Percentiles rank a stretch among this genome's conserved stretches.
Conservation (phyloP, 2,329 filamentous ascomycete species). For the Clarireedia sp. region DNA sequence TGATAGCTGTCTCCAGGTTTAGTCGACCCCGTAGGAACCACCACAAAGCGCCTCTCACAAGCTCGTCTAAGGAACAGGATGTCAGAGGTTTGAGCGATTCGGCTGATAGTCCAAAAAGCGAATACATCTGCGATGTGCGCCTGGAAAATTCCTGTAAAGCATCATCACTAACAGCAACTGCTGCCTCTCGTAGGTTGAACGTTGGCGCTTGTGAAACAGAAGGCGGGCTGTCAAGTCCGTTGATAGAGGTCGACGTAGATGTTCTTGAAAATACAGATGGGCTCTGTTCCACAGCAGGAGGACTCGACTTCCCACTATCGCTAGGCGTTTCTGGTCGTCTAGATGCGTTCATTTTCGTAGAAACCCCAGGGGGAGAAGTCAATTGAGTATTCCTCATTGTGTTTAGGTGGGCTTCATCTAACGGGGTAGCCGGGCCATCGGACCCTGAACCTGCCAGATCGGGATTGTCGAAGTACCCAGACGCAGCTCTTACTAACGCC, state of each 20-base stretch:
- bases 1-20: conserved; percentile 63
- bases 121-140: conserved; percentile 65
- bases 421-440: conserved; percentile 11
- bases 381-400: conserved; percentile 22
- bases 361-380: conserved; percentile 5
- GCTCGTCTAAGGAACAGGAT: conserved; percentile 55
- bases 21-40: conserved; percentile 82
- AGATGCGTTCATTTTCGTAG: conserved; percentile 11
- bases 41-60: conserved; percentile 70
- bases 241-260: not conserved
- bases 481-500: conserved; percentile 40
- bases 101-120: conserved; percentile 69
- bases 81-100: conserved; percentile 63
- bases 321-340: conserved; percentile 10
- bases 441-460: conserved; percentile 3
- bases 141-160: conserved; percentile 62
- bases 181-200: conserved; percentile 21
- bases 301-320: conserved; percentile 4
- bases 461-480: conserved; percentile 2
- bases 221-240: conserved; percentile 8
- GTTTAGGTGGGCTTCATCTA: conserved; percentile 23
- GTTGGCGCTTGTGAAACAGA: conserved; percentile 13
- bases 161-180: conserved; percentile 39
- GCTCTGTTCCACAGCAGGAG: not conserved
- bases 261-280: not conserved